These are phyloP conservation scores for Henningerozyma blattae DNA, from an alignment of 805 yeast species.

Conservation along the genomic window DNA sequence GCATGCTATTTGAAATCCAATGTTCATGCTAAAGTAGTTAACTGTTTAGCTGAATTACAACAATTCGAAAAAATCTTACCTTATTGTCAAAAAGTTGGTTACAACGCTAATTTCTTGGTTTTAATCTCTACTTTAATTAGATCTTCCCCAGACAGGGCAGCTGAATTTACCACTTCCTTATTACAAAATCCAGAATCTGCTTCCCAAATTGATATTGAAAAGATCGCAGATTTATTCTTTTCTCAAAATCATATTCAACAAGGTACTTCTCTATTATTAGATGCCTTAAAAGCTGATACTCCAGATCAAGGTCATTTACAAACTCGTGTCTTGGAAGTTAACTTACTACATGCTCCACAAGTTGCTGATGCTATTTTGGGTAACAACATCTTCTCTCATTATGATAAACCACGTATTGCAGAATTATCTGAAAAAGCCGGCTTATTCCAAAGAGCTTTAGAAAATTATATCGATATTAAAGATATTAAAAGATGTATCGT, in stretches of 20 bases:
- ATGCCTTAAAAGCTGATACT: constrained; percentile 84
- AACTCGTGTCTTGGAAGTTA: constrained; percentile 86
- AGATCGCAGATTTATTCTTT: constrained; percentile 84
- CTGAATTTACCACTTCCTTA: constrained; percentile 88
- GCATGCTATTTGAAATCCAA: constrained; percentile 83
- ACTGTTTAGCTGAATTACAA: constrained; percentile 86
- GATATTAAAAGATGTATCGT: constrained; percentile 93
- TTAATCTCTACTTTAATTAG: constrained; percentile 84
- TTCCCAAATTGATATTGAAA: constrained; percentile 61
- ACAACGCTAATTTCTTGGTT: constrained; percentile 80
- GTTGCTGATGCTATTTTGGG: constrained; percentile 98
- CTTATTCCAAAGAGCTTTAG: constrained; percentile 87
- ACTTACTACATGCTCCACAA: constrained; percentile 93
- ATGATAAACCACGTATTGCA: constrained; percentile 89
- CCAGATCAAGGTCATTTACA: constrained; percentile 95
- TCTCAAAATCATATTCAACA: constrained; percentile 92
- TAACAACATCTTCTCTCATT: constrained; percentile 89
- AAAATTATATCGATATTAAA: constrained; percentile 85
- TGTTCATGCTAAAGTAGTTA: constrained; percentile 78
- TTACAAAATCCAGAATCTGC: constrained; percentile 51
- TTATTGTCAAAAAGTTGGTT: constrained; percentile 79
- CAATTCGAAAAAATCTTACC: constrained; percentile 94
- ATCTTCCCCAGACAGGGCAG: constrained; percentile 93
- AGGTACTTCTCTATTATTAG: constrained; percentile 93
- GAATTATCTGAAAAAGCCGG: constrained; percentile 94